Base-by-base conservation (phyloP, 106 monocot genomes). In the Apostasia shenzhenica region DNA sequence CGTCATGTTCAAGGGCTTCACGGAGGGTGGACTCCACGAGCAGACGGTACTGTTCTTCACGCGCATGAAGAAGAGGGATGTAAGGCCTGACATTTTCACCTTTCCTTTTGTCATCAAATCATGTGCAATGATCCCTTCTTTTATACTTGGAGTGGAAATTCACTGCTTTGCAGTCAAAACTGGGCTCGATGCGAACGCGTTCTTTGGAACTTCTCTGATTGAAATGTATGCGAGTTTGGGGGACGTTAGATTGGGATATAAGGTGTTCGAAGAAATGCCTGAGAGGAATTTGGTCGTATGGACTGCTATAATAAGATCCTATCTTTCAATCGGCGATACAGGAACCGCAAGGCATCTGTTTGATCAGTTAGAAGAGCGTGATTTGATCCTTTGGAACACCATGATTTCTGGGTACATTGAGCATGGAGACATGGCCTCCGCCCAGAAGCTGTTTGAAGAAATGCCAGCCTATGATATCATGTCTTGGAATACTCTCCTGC, bases 401-500 rank as follows among this genome's bases (percentile, higher is more conserved):
- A 79, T 86, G 79, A 61, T 91, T 3, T 80, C 66, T 1, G 86
- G 86, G 37, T 84, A 81, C 55, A 53, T 72, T 0, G 55, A 65
- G 12, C 8, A 12, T 2, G 83, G 91, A 69, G 70, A 84, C 41
- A 68, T 91, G 69, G 53, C 8, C 9, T 41, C 70, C 2, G 84
- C 91, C 0, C 4, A 26, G 37, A 68, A 69, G 41, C 73, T 91
- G 41, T 86, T 91, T 67, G 80, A 45, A 10, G 6, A 41, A n/a
- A 84, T 91, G 86, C 79, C 78, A 0, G 55, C 72, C n/a, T 61
- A 67, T 40, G 84, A 91, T 51, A 26, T 77, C 50, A 80, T 80
- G 68, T 64, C 76, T 59, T 91, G 86, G 86, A 91, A 86, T 67
- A 82, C 84, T 2, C 50, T 91, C 39, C 72, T 91, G 54, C 76